Percentiles rank a stretch among this genome's conserved stretches.
phyloP scores from a whole-genome alignment of 306 rosid genomes.

The Malus fusca region DNA sequence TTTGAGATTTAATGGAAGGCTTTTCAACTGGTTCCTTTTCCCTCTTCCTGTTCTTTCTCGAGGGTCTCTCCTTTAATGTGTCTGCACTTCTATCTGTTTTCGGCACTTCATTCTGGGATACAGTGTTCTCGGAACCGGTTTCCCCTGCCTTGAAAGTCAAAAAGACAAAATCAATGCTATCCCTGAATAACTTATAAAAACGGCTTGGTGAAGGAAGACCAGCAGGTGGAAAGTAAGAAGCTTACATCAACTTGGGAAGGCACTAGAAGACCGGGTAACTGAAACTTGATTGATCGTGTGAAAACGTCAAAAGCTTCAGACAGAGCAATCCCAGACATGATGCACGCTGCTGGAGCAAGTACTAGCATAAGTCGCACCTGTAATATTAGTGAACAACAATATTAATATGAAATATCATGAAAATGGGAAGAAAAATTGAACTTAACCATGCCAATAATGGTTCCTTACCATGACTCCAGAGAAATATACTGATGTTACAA shows the following conservation, averaged over 20 bases:
- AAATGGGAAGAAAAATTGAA: constrained; percentile 5
- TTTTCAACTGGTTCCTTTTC: constrained; percentile 76
- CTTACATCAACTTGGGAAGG: constrained; percentile 46
- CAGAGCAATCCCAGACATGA: constrained; percentile 95
- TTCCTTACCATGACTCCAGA: constrained; percentile 97
- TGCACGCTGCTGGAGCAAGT: constrained; percentile 98
- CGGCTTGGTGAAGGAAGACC: constrained; percentile 10
- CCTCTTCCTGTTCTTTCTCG: constrained; percentile 70
- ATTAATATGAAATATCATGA: constrained; percentile 10
- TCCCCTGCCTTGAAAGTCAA: constrained; percentile 55
- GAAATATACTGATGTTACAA: constrained; percentile 81
- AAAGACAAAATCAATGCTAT: constrained; percentile 15
- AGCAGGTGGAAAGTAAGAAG: constrained; percentile 11
- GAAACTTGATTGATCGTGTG: constrained; percentile 86
- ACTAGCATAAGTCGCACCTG: constrained; percentile 99
- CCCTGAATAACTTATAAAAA: constrained; percentile 16
- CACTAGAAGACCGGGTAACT: constrained; percentile 50
- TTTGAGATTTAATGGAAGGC: constrained; percentile 54
- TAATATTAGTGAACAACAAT: constrained; percentile 19
- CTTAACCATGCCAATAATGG: constrained; percentile 6
- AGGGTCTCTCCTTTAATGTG: constrained; percentile 63
- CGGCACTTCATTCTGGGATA: constrained; percentile 36
- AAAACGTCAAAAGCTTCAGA: constrained; percentile 95
- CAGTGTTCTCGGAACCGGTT: constrained; percentile 41
- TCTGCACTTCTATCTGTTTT: constrained; percentile 66